These are phyloP conservation scores for Aspergillus brunneoviolaceus DNA, from an alignment of 2,329 filamentous ascomycete species.

Conservation along the genomic window DNA sequence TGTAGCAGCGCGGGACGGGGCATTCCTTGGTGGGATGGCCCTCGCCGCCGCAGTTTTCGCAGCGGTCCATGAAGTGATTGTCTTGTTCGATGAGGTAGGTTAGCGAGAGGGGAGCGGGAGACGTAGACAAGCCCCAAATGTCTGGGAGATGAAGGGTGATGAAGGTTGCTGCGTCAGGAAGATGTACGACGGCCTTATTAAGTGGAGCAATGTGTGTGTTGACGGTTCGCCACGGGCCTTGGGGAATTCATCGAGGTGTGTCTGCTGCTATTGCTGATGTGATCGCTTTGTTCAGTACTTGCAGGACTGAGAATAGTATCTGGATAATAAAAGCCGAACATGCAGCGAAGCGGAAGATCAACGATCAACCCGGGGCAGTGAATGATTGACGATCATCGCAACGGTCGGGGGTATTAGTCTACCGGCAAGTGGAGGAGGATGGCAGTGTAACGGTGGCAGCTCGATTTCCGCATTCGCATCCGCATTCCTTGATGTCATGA, in stretches of 20 bases:
- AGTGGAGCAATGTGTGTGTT: background rate
- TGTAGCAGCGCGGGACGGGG: background rate
- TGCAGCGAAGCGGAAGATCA: no score
- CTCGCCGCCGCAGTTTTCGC: background rate
- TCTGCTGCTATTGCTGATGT: background rate
- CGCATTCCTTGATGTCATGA: background rate
- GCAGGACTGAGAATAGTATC: no score
- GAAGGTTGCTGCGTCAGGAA: no score
- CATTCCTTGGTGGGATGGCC: background rate
- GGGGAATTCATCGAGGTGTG: background rate
- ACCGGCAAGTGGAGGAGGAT: background rate
- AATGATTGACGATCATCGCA: background rate
- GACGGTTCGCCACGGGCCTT: background rate
- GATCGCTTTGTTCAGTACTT: no score
- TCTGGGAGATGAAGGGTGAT: no score
- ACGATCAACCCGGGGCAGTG: no score
- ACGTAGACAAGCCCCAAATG: no score
- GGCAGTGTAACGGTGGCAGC: background rate
- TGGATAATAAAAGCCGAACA: no score
- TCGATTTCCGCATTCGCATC: background rate
- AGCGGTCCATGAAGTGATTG: background rate
- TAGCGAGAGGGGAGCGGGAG: no score
- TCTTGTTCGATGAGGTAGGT: no score
- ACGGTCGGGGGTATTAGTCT: background rate
- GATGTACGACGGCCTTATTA: background rate